These are phyloP conservation scores for Dysphania ambrosioides DNA, from an alignment of 148 eudicot genomes.

Conservation along the genomic window DNA sequence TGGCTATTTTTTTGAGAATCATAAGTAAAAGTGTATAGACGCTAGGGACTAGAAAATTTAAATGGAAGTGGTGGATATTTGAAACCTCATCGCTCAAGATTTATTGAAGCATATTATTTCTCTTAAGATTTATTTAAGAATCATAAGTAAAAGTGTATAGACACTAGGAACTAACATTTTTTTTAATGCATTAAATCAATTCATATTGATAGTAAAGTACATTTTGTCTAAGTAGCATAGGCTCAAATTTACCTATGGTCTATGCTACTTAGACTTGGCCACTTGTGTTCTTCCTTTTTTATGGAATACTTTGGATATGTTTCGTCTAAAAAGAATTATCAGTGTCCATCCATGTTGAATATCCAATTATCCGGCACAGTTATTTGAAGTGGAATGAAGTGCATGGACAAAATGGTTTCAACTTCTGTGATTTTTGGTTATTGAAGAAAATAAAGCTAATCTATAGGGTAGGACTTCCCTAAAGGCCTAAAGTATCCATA, in stretches of 20 bases:
- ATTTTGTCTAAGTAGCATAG: not conserved
- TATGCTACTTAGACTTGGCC: not conserved
- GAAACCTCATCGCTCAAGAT: not conserved
- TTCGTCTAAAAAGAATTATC: not conserved
- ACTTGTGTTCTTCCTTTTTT: not conserved
- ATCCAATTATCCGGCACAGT: not conserved
- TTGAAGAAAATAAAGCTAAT: not conserved
- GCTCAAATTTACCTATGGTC: not conserved
- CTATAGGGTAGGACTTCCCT: too few relatives aligned
- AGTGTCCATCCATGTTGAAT: not conserved
- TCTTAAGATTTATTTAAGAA: too few relatives aligned
- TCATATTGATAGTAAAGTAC: not conserved
- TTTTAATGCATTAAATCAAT: not conserved
- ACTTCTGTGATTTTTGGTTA: not conserved
- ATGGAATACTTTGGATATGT: not conserved
- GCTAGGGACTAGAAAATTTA: too few relatives aligned
- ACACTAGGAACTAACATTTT: too few relatives aligned
- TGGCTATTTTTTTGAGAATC: too few relatives aligned
- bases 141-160: too few relatives aligned
- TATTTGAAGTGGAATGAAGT: not conserved
- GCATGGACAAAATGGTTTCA: too few relatives aligned
- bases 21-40: too few relatives aligned
- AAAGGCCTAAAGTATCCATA: too few relatives aligned
- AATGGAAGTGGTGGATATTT: not conserved
- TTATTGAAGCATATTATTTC: not conserved